Conservation (phyloP, 208 protist species). For the Polymyxa betae region DNA sequence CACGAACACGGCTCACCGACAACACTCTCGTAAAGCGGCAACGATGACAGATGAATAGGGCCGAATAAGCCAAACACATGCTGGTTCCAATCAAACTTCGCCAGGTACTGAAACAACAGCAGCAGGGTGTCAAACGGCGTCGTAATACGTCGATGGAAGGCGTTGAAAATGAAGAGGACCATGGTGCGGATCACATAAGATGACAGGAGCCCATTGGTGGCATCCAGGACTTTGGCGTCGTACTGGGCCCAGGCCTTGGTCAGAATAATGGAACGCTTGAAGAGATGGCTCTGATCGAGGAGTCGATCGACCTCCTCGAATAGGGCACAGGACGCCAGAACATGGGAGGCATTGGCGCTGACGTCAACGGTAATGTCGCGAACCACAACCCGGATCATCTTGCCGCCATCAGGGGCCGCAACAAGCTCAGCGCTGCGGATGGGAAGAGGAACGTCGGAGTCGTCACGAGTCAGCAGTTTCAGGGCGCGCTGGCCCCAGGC, state of each 20-base stretch:
- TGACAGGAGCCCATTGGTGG: conserved; percentile 3
- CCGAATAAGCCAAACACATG: conserved; percentile 36
- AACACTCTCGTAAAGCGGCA: background rate
- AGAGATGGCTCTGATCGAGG: background rate
- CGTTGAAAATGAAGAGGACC: conserved; percentile 37
- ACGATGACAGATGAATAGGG: background rate
- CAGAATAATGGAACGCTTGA: conserved; percentile 14
- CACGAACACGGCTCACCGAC: background rate
- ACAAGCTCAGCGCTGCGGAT: background rate
- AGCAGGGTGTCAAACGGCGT: background rate
- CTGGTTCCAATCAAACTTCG: conserved; percentile 2
- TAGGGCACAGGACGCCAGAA: background rate
- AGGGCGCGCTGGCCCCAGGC: conserved; percentile 24
- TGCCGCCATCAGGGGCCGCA: background rate
- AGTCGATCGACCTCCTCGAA: conserved; percentile 49
- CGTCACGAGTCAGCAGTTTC: background rate
- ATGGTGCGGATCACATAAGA: conserved; percentile 14
- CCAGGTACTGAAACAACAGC: conserved; percentile 33
- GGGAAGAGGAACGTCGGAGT: background rate
- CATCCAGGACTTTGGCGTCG: conserved; percentile 26
- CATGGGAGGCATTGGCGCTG: conserved; percentile 24
- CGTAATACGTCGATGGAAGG: background rate
- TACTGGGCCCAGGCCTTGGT: conserved; percentile 17
- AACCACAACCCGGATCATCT: conserved; percentile 12
- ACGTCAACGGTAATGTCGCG: background rate